A percentile compares a stretch with the other conserved stretches of the same genome.
phyloP scores from a whole-genome alignment of 805 yeast species.

The Kurtzmaniella fragi region DNA sequence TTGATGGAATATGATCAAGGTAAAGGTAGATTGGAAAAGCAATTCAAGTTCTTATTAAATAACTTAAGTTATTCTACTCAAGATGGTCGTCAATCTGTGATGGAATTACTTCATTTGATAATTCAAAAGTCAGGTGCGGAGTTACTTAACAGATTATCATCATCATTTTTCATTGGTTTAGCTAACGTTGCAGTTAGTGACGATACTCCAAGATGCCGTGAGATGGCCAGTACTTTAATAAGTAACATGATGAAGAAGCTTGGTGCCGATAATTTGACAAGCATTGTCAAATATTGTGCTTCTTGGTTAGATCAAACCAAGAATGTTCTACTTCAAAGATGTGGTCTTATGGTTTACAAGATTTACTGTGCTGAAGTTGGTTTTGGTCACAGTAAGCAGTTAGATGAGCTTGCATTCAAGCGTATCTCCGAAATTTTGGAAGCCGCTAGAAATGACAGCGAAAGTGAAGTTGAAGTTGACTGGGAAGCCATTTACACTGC shows the following conservation, averaged over 20 bases:
- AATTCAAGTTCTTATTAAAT: constrained; percentile 71
- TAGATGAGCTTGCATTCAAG: constrained; percentile 36
- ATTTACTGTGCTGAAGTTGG: constrained; percentile 51
- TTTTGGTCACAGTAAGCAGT: constrained; percentile 24
- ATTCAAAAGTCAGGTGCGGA: constrained; percentile 60
- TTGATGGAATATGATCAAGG: constrained; percentile 95
- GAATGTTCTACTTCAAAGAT: constrained; percentile 52
- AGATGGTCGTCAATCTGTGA: constrained; percentile 81
- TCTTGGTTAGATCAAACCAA: constrained; percentile 63
- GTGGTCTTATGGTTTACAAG: constrained; percentile 72
- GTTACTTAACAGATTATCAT: constrained; percentile 53
- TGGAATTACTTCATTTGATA: constrained; percentile 77
- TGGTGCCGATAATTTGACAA: constrained; percentile 25
- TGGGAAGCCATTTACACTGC: constrained; percentile 81
- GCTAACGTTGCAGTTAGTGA: constrained; percentile 77
- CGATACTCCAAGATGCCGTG: constrained; percentile 73
- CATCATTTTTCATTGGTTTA: constrained; percentile 79
- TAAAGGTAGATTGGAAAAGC: constrained; percentile 74
- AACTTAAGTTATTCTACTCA: constrained; percentile 83
- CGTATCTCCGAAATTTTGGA: constrained; percentile 19
- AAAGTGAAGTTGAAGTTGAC: constrained; percentile 35
- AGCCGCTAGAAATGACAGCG: constrained; percentile 26
- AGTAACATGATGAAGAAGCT: constrained; percentile 49
- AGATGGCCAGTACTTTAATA: constrained; percentile 68
- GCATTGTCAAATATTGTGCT: constrained; percentile 36